These are phyloP conservation scores for Suhomyces taliae DNA, from an alignment of 1,139 yeast species.

Conservation along the genomic window DNA sequence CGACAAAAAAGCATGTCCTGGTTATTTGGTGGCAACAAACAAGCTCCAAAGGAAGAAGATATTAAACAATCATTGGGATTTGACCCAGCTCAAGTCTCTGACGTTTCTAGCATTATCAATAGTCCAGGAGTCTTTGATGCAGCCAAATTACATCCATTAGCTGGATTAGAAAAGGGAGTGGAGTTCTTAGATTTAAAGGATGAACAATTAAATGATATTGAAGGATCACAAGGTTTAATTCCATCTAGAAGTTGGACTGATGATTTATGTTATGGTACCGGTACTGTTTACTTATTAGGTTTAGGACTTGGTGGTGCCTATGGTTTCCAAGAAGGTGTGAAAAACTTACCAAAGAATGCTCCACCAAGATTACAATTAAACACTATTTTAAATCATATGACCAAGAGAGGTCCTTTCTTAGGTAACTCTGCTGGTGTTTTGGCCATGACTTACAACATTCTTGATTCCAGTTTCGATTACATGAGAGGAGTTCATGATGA, in stretches of 20 bases:
- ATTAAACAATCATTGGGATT: slow-evolving; percentile 53
- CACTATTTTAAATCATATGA: slow-evolving; percentile 86
- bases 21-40: slow-evolving; percentile 56
- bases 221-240: slow-evolving; percentile 85
- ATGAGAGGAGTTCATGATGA: slow-evolving; percentile 88
- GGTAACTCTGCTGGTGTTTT: slow-evolving; percentile 96
- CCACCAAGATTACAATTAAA: slow-evolving; percentile 79
- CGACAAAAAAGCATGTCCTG: slow-evolving; percentile 52
- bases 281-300: slow-evolving; percentile 79
- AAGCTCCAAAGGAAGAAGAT: slow-evolving; percentile 26
- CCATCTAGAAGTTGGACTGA: slow-evolving; percentile 98
- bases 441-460: slow-evolving; percentile 82
- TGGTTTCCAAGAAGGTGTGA: slow-evolving; percentile 84
- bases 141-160: slow-evolving; percentile 83
- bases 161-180: slow-evolving; percentile 85
- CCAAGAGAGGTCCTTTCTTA: slow-evolving; percentile 92
- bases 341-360: slow-evolving; percentile 69
- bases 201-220: slow-evolving; percentile 63
- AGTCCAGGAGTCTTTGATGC: slow-evolving; percentile 69
- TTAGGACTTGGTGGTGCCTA: slow-evolving; percentile 83
- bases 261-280: slow-evolving; percentile 96
- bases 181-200: slow-evolving; percentile 91
- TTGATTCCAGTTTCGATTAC: slow-evolving; percentile 77
- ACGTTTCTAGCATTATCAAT: slow-evolving; percentile 61
- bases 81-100: slow-evolving; percentile 66